These are phyloP conservation scores for Didymella segeticola DNA, from an alignment of 2,329 filamentous ascomycete species.

Conservation along the genomic window DNA sequence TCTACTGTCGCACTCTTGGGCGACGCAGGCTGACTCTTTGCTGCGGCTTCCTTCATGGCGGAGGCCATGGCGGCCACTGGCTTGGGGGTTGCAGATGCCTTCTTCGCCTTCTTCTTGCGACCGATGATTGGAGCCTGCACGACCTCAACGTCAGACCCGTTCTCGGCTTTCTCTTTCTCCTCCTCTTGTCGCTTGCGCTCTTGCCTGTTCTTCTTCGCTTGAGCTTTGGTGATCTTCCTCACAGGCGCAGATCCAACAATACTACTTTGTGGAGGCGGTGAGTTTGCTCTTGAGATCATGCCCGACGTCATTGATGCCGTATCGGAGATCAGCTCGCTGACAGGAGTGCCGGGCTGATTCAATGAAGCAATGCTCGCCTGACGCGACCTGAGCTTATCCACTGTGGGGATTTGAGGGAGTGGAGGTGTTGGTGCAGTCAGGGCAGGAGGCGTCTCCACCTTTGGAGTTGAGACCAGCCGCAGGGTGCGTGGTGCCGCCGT, in stretches of 20 bases:
- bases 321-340: slow-evolving; percentile 77
- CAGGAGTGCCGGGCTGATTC: slow-evolving; percentile 74
- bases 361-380: slow-evolving; percentile 63
- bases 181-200: slow-evolving; percentile 65
- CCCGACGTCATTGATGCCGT: slow-evolving; percentile 76
- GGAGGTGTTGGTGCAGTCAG: slow-evolving; percentile 43
- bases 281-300: slow-evolving; percentile 74
- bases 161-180: slow-evolving; percentile 48
- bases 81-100: slow-evolving; percentile 51
- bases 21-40: slow-evolving; percentile 39
- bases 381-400: slow-evolving; percentile 55
- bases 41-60: slow-evolving; percentile 17
- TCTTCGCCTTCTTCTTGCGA: slow-evolving; percentile 86
- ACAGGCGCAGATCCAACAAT: slow-evolving; percentile 74
- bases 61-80: slow-evolving; percentile 24
- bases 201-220: slow-evolving; percentile 77
- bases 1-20: slow-evolving; percentile 39
- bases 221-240: slow-evolving; percentile 75
- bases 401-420: slow-evolving; percentile 42
- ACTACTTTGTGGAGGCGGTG: slow-evolving; percentile 66
- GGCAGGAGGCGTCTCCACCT: slow-evolving; percentile 61
- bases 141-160: slow-evolving; percentile 60
- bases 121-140: slow-evolving; percentile 74
- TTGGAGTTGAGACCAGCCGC: slow-evolving; percentile 72
- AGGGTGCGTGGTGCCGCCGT: slow-evolving; percentile 66